Percentiles rank a stretch among this genome's conserved stretches.
These are phyloP conservation scores for Protea cynaroides DNA, from an alignment of 164 flowering plant genomes.

Conservation along the genomic window DNA sequence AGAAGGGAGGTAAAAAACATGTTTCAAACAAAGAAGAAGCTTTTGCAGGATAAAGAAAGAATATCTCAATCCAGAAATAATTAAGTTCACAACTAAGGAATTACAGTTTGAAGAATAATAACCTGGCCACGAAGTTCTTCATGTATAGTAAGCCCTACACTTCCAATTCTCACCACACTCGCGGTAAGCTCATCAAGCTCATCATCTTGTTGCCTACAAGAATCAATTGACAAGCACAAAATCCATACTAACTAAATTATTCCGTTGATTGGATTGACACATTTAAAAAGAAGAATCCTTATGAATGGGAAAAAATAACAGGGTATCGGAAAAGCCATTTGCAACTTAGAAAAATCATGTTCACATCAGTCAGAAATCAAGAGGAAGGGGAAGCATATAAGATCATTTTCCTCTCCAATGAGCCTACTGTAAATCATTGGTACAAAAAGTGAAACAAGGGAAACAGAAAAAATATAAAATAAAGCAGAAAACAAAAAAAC, in stretches of 20 bases:
- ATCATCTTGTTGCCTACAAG: slow-evolving; percentile 84
- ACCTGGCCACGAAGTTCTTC: slow-evolving; percentile 97
- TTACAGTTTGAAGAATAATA: background rate
- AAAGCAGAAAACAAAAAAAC: too few species aligned
- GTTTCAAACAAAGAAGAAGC: too few species aligned
- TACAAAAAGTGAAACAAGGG: too few species aligned
- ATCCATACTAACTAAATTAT: background rate
- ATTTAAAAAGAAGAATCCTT: background rate
- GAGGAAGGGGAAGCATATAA: too few species aligned
- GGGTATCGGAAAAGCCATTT: too few species aligned
- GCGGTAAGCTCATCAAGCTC: slow-evolving; percentile 92
- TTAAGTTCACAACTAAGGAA: too few species aligned
- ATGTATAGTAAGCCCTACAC: slow-evolving; percentile 92
- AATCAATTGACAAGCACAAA: slow-evolving; percentile 8
- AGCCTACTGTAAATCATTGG: background rate
- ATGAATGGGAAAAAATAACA: background rate
- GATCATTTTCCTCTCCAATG: too few species aligned
- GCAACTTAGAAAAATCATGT: too few species aligned
- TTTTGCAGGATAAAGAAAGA: too few species aligned
- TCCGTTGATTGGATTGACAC: background rate
- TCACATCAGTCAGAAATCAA: too few species aligned
- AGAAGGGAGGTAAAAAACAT: too few species aligned
- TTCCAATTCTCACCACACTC: slow-evolving; percentile 88
- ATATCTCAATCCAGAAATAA: too few species aligned
- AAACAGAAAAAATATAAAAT: background rate